phyloP scores from a whole-genome alignment of 345 rosid species.

The Geranium rotundifolium region DNA sequence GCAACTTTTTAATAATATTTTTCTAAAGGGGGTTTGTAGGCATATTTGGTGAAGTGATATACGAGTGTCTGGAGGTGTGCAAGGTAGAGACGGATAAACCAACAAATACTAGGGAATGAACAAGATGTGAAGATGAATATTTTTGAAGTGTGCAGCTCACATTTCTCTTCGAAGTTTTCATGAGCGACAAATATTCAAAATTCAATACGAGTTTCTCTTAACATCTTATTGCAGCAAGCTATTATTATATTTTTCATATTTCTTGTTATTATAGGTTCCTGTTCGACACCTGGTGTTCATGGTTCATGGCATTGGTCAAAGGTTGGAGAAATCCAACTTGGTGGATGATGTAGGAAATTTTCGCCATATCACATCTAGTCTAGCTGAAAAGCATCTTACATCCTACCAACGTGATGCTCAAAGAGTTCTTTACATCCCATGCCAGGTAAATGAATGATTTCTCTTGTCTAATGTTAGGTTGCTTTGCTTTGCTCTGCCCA shows the following conservation, averaged over 20 bases:
- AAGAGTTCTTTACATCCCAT: constrained; percentile 85
- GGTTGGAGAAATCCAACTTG: constrained; percentile 92
- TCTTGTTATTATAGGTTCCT: constrained; percentile 59
- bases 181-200: no score
- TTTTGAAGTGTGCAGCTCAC: no score
- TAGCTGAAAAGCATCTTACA: constrained; percentile 69
- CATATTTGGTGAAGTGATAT: neutral
- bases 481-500: neutral
- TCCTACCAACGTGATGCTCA: constrained; percentile 62
- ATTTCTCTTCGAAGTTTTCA: no score
- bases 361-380: constrained; percentile 69
- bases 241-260: constrained; percentile 5
- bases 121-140: neutral
- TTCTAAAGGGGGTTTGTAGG: neutral
- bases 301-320: constrained; percentile 99
- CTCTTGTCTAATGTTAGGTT: neutral
- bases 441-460: constrained; percentile 50
- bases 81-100: neutral
- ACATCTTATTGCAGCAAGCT: neutral
- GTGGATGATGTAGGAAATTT: constrained; percentile 88
- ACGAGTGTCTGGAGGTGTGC: neutral
- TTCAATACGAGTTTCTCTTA: no score
- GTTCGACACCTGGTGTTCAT: constrained; percentile 90
- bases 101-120: neutral
- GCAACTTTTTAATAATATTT: no score